Base-by-base conservation (phyloP, 345 rosid genomes). In the Melastoma malabathricum region DNA sequence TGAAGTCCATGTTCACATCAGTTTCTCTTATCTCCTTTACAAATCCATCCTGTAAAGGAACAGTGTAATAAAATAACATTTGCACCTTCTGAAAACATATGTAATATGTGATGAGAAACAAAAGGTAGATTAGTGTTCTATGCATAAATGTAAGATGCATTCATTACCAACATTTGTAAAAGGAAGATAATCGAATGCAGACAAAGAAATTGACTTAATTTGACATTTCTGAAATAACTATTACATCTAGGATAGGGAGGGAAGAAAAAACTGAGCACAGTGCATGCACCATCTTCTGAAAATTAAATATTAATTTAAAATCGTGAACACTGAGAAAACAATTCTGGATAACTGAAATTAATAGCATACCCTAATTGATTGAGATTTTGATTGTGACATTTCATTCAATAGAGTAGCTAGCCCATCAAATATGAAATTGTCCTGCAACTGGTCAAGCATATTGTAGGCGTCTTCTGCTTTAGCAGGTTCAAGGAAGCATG, bases 381-480 rank as follows among this genome's bases (percentile, higher is more conserved):
- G 75, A 47, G 82, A 72, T 43, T 63, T 68, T 56, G 49, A 49
- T 59, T 46, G 57, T 48, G 75, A 60, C 58, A 39, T 54, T 54
- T 77, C 78, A 67, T 71, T 72, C 80, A 90, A 52, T 61, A 86
- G 65, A 58, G 44, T 57, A 61, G 69, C 70, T 59, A 90, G 69
- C 18, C 63, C 61, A 52, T 66, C 68, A 62, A 86, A 82, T 58
- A 80, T 73, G 44, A 68, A 62, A 46, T 67, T 56, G 52, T 86
- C 94, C 58, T 75, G 80, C 79, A 77, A 64, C 64, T 72, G 74
- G 56, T 70, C 78, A 72, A 90, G 60, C 55, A 71, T 79, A 63
- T 75, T 59, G 70, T 86, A 82, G 69, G 68, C 71, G 43, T 70
- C 87, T 68, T 75, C 85, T 49, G 98, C 87, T 71, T 78, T 75